Evolutionary conservation across 1,139 yeast species (phyloP), one percentile per base, ranked within the genome.

Genomic region (Debaryomyces singareniensis): DNA sequence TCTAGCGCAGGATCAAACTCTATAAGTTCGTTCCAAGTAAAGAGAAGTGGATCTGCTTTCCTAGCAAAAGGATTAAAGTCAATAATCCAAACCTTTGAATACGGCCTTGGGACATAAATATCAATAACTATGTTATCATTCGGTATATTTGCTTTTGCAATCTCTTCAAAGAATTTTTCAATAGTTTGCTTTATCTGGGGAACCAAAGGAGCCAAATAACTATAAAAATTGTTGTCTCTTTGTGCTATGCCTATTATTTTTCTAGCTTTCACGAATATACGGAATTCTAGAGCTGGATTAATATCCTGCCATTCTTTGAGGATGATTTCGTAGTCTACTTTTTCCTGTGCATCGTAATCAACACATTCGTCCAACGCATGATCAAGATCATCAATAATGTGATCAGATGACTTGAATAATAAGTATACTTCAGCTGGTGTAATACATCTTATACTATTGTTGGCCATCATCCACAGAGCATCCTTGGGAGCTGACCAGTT

Each of bases 401-500:
- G 93, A 44, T 85, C 87, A 0, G 96, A 86, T 1, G 95, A 77
- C 44, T 91, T 91, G 31, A 93, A 55, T 11, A 91, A 57, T 32
- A 91, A 54, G 40, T 87, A 89, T 0, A 91, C 58, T 41, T 91
- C 99, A 25, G 78, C 71, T 0, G 81, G 75, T 21, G 67, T 68
- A 11, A 58, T 66, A 47, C 97, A 87, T 45, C 74, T 71, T 66
- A 83, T 71, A 4, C 84, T 69, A 43, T 84, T 82, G 22, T 83
- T 79, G 2, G 93, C 71, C 47, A 84, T 61, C 20, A 91, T 89
- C 98, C 98, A 91, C 1, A 77, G 71, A 5, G 97, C 86, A 55
- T 91, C 99, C 45, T 79, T 81, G 1, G 99, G 98, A 1, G 96
- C 82, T 1, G 96, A 85, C 98, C 98, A 91, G 59, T 91, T 91